Evolutionary conservation across 371 early-diverging fungal species (phyloP).

Genomic region (Apophysomyces ossiformis): DNA sequence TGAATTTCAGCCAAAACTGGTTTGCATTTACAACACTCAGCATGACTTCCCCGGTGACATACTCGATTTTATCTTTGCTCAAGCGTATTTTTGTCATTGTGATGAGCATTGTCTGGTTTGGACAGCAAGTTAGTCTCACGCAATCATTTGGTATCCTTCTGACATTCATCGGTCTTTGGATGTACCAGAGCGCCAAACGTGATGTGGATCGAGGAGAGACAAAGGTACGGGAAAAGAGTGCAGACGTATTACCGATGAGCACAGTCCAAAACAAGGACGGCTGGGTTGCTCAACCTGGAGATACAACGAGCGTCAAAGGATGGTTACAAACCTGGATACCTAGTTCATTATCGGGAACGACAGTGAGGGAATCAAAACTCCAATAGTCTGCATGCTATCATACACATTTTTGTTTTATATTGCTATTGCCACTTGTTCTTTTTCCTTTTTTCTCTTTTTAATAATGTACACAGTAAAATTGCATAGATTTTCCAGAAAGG

Average conservation of each 20-base stretch:
- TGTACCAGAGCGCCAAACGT: slow-evolving; percentile 82
- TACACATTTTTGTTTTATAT: slow-evolving; percentile 19
- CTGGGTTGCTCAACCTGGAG: not conserved
- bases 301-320: not conserved
- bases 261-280: not conserved
- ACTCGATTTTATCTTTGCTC: slow-evolving; percentile 84
- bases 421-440: not conserved
- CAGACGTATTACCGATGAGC: slow-evolving; percentile 24
- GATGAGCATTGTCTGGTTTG: slow-evolving; percentile 84
- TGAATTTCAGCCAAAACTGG: slow-evolving; percentile 81
- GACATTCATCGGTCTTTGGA: slow-evolving; percentile 84
- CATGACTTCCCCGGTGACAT: slow-evolving; percentile 85
- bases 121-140: slow-evolving; percentile 64
- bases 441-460: slow-evolving; percentile 3
- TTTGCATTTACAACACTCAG: slow-evolving; percentile 82
- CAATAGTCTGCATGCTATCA: slow-evolving; percentile 50
- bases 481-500: not conserved
- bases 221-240: slow-evolving; percentile 26
- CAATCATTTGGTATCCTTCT: slow-evolving; percentile 80
- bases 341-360: not conserved
- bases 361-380: not conserved
- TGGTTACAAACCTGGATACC: not conserved
- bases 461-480: not conserved
- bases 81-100: slow-evolving; percentile 92
- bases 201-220: slow-evolving; percentile 53